Conservation (phyloP, 2,329 filamentous ascomycete species). For the Chaetomiaceae sp. region DNA sequence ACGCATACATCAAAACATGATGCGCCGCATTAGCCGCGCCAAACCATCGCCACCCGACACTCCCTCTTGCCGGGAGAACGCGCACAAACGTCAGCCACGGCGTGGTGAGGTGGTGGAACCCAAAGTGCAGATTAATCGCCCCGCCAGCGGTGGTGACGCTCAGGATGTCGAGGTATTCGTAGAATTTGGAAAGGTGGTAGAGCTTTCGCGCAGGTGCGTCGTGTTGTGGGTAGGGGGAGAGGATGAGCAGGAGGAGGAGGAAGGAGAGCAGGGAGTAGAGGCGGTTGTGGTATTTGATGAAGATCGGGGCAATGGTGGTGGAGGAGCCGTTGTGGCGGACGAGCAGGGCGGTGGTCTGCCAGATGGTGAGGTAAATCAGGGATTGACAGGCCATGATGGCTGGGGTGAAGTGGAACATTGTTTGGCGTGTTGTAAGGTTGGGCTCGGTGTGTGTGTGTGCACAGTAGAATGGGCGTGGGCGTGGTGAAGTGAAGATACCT, state of each 20-base stretch:
- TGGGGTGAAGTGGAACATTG: background rate
- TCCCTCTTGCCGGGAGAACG: background rate
- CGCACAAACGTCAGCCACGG: conserved; percentile 1
- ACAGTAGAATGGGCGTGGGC: too few relatives aligned
- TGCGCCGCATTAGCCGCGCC: background rate
- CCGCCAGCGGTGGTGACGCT: background rate
- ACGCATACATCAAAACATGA: background rate
- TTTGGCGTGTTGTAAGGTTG: too few relatives aligned
- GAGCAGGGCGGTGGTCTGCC: background rate
- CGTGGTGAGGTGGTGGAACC: conserved; percentile 2
- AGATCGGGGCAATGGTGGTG: background rate
- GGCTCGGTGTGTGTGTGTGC: too few relatives aligned
- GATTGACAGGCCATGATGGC: background rate
- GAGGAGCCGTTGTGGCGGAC: background rate
- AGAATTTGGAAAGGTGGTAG: conserved; percentile 4
- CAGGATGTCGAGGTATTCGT: conserved; percentile 1
- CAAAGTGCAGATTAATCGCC: background rate
- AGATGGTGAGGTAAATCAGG: background rate
- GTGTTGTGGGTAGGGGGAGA: background rate
- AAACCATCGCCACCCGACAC: background rate
- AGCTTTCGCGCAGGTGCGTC: background rate
- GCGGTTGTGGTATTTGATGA: background rate
- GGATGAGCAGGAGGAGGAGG: background rate
- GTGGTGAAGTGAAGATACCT: too few relatives aligned
- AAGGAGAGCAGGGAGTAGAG: background rate